Evolutionary conservation across 2,329 filamentous ascomycete species (phyloP), one percentile per base, ranked within the genome.

Genomic region (Claviceps lovelessii): DNA sequence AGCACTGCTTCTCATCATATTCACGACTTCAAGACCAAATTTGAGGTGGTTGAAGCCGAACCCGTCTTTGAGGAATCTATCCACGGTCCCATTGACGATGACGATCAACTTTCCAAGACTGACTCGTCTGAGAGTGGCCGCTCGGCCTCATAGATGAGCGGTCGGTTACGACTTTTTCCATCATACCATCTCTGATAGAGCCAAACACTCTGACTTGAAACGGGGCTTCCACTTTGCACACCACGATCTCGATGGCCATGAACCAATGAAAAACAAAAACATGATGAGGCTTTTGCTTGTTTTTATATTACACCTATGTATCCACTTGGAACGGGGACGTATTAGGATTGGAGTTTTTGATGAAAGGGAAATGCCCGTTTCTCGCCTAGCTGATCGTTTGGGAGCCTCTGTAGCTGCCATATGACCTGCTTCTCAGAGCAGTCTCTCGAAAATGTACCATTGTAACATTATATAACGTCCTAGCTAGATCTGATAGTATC

Each of bases 21-120:
- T 62, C 78, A 80, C 57, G 82, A 90, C 68, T 88, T 95, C 75
- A 94, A 93, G 79, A 95, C 90, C 72, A 98, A 98, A 75, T 97
- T 96, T 68, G 93, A 98, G 72, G 77, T 87, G 62, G 79, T 89
- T 67, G 93, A 97, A 63, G 77, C 81, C 19, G 91, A 97, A 65
- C 90, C 90, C 45, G 87, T 95, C 65, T 95, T 95, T 62, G 90
- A 97, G 69, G 90, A 96, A 72, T 79, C 81, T 54, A 59, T 93
- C 56, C 88, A 94, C 65, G 89, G 88, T 35, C 78, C 84, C 19
- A 64, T 71, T 52, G 79, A 81, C 52, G 74, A 81, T 52, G 78
- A 84, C 58, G 78, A 85, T 57, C 69, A 77, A 56, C 72, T 78
- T 57, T 73, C 70, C 64, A 79, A 80, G 73, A 77, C 73, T 39